Conservation (phyloP, 2,329 filamentous ascomycete species). For the Camptophora hylomeconis region DNA sequence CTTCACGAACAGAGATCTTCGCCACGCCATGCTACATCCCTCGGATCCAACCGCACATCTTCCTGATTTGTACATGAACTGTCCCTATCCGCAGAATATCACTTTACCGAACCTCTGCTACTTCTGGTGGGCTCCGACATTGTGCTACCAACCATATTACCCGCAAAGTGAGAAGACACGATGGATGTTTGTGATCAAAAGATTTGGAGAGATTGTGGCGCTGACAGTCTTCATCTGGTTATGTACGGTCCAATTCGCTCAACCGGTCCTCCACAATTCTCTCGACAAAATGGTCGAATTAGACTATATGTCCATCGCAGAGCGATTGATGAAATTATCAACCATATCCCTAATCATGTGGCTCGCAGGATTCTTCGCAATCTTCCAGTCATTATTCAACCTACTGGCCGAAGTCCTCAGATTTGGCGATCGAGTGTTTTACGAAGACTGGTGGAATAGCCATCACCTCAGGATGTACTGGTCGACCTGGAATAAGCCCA, state of each 20-base stretch:
- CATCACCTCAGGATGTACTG: slow-evolving; percentile 77
- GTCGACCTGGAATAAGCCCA: slow-evolving; percentile 95
- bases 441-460: slow-evolving; percentile 97
- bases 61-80: slow-evolving; percentile 67
- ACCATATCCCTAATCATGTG: slow-evolving; percentile 94
- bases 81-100: slow-evolving; percentile 84
- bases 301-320: slow-evolving; percentile 67
- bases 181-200: slow-evolving; percentile 78
- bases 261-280: slow-evolving; percentile 78
- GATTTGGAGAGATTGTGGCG: slow-evolving; percentile 62
- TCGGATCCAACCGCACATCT: slow-evolving; percentile 52
- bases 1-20: slow-evolving; percentile 88
- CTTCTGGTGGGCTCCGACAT: slow-evolving; percentile 95
- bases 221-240: slow-evolving; percentile 91
- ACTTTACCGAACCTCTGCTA: slow-evolving; percentile 78
- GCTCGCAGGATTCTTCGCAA: slow-evolving; percentile 92
- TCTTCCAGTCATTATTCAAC: slow-evolving; percentile 90
- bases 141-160: slow-evolving; percentile 95
- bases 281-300: slow-evolving; percentile 74
- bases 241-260: slow-evolving; percentile 83
- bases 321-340: slow-evolving; percentile 85
- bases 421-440: slow-evolving; percentile 90
- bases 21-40: slow-evolving; percentile 78
- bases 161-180: slow-evolving; percentile 69
- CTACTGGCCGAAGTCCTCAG: slow-evolving; percentile 77